phyloP scores from a whole-genome alignment of 345 rosid genomes.

The Linum tenue region DNA sequence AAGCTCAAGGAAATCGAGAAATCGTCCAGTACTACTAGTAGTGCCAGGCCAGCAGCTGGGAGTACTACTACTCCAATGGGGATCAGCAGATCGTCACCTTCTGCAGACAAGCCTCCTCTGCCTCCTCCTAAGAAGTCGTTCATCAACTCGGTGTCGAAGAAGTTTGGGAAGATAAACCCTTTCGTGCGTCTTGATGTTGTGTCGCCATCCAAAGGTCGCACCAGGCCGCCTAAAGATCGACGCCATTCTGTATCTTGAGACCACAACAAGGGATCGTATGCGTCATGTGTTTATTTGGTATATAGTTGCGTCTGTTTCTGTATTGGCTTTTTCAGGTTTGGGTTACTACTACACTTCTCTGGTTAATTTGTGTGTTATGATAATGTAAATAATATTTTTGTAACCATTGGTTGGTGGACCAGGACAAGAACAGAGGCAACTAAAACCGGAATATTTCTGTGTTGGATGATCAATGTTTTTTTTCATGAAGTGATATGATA shows the following conservation, averaged over 20 bases:
- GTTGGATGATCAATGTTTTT: no score
- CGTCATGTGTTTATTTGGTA: no score
- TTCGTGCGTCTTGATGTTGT: slow-evolving; percentile 40
- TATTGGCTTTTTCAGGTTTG: background rate
- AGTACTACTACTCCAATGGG: slow-evolving; percentile 22
- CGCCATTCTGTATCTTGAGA: slow-evolving; percentile 84
- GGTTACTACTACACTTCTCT: background rate
- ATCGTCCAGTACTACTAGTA: background rate
- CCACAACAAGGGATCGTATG: background rate
- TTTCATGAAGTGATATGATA: no score
- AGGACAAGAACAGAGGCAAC: no score
- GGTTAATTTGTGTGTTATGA: slow-evolving; percentile 19
- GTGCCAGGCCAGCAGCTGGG: slow-evolving; percentile 14
- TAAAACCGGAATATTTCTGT: no score
- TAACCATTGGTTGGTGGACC: no score
- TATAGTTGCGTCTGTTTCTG: background rate
- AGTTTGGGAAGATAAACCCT: slow-evolving; percentile 68
- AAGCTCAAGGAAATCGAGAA: slow-evolving; percentile 63
- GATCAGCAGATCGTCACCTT: slow-evolving; percentile 6
- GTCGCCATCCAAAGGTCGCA: slow-evolving; percentile 40
- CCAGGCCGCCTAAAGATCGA: slow-evolving; percentile 59
- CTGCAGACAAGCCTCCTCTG: slow-evolving; percentile 69
- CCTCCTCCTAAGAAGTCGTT: slow-evolving; percentile 66
- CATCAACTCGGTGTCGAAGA: slow-evolving; percentile 64
- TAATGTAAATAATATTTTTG: slow-evolving; percentile 24